Conservation (phyloP, 345 rosid species). For the Citrus mangshanensis region DNA sequence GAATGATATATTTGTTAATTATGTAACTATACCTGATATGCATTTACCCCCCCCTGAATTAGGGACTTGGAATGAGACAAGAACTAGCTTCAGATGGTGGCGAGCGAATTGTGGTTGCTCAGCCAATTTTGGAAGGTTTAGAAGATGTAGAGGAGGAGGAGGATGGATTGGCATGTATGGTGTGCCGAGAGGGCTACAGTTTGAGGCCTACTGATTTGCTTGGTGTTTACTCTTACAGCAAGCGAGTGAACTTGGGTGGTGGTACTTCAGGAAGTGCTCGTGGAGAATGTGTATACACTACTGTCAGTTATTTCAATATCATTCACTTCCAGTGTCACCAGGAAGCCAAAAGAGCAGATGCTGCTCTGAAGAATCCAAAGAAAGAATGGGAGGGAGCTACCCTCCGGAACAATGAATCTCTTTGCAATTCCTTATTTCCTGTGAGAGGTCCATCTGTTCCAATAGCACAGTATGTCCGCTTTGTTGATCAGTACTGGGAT, state of each 20-base stretch:
- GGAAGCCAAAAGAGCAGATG: constrained; percentile 98
- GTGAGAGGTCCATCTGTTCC: constrained; percentile 88
- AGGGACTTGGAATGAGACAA: constrained; percentile 93
- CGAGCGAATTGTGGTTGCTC: constrained; percentile 77
- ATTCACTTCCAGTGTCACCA: constrained; percentile 99
- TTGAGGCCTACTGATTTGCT: constrained; percentile 87
- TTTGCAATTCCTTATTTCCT: constrained; percentile 95
- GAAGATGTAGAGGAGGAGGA: constrained; percentile 97
- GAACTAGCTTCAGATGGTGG: constrained; percentile 90
- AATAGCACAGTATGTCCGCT: constrained; percentile 69
- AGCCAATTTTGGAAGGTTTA: constrained; percentile 85
- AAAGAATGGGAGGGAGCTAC: constrained; percentile 99
- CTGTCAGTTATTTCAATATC: constrained; percentile 92
- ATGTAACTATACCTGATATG: constrained; percentile 19
- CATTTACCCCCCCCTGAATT: not conserved
- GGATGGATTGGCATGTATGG: constrained; percentile 98
- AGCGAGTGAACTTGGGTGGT: constrained; percentile 89
- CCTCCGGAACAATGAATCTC: constrained; percentile 90
- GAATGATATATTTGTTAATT: constrained; percentile 7
- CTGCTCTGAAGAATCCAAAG: constrained; percentile 90
- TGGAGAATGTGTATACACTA: constrained; percentile 94
- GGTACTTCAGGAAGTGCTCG: constrained; percentile 91
- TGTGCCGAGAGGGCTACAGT: constrained; percentile 95
- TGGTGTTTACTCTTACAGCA: constrained; percentile 88
- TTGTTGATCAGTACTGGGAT: constrained; percentile 94